Evolutionary conservation across 306 rosid species (phyloP).

Genomic region (Cajanus cajan): DNA sequence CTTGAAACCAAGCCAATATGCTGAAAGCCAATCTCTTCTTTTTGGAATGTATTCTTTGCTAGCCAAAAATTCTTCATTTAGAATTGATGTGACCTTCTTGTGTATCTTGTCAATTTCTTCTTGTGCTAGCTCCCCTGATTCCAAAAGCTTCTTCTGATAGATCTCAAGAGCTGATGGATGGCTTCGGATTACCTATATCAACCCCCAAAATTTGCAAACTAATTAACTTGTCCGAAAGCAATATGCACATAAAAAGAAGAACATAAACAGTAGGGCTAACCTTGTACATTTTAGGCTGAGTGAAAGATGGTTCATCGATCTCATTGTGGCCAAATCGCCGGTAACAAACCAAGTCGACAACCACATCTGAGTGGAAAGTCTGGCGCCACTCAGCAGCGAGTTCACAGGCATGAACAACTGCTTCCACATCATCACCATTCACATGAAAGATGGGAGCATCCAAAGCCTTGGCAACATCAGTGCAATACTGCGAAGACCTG

Average conservation of each 20-base stretch:
- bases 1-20: slow-evolving; percentile 95
- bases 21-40: slow-evolving; percentile 96
- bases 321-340: slow-evolving; percentile 97
- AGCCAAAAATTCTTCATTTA: slow-evolving; percentile 81
- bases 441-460: slow-evolving; percentile 92
- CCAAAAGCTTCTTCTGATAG: slow-evolving; percentile 81
- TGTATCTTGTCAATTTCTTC: slow-evolving; percentile 73
- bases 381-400: slow-evolving; percentile 99
- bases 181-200: slow-evolving; percentile 64
- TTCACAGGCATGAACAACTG: slow-evolving; percentile 94
- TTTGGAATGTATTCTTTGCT: slow-evolving; percentile 92
- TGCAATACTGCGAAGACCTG: slow-evolving; percentile 90
- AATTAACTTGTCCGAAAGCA: slow-evolving; percentile 20
- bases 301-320: slow-evolving; percentile 96
- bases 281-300: slow-evolving; percentile 98
- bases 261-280: slow-evolving; percentile 43
- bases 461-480: slow-evolving; percentile 96
- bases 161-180: slow-evolving; percentile 89
- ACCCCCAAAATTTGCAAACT: slow-evolving; percentile 25
- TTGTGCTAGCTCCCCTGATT: slow-evolving; percentile 61
- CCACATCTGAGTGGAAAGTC: slow-evolving; percentile 94
- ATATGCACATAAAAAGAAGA: slow-evolving; percentile 12
- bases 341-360: slow-evolving; percentile 93
- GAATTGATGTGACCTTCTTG: slow-evolving; percentile 66
- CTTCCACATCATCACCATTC: slow-evolving; percentile 92